A percentile compares a stretch with the other conserved stretches of the same genome.
phyloP scores from a whole-genome alignment of 2,329 filamentous ascomycete genomes.

The Alternaria triticimaculans region DNA sequence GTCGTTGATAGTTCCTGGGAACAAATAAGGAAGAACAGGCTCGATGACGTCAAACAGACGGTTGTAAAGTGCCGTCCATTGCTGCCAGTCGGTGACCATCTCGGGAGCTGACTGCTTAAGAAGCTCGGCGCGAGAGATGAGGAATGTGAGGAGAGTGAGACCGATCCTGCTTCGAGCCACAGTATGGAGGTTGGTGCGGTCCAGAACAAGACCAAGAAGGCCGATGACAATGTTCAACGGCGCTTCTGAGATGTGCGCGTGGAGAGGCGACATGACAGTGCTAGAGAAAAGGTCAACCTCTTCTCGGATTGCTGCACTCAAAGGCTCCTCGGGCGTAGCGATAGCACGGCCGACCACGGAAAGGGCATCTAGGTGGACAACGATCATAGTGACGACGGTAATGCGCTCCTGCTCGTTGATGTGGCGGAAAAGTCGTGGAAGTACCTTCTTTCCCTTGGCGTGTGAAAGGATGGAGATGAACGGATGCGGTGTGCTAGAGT shows the following conservation, averaged over 20 bases:
- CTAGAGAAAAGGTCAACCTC: slow-evolving; percentile 90
- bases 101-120: slow-evolving; percentile 82
- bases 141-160: slow-evolving; percentile 87
- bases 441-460: slow-evolving; percentile 93
- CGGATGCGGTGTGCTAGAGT: slow-evolving; percentile 72
- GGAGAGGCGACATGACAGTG: slow-evolving; percentile 86
- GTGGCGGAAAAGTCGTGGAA: slow-evolving; percentile 93
- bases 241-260: slow-evolving; percentile 89
- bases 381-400: slow-evolving; percentile 93
- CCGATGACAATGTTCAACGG: slow-evolving; percentile 90
- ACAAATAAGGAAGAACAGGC: slow-evolving; percentile 81
- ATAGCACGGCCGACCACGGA: slow-evolving; percentile 87
- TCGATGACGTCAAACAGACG: slow-evolving; percentile 87
- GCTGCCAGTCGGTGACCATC: slow-evolving; percentile 69
- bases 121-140: slow-evolving; percentile 91
- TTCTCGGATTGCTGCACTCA: slow-evolving; percentile 76
- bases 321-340: slow-evolving; percentile 73
- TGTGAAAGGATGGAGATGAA: slow-evolving; percentile 97
- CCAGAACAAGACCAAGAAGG: slow-evolving; percentile 82
- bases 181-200: slow-evolving; percentile 80
- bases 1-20: slow-evolving; percentile 88
- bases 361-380: slow-evolving; percentile 89
- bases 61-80: slow-evolving; percentile 86
- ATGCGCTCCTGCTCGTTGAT: slow-evolving; percentile 91
- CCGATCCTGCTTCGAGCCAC: slow-evolving; percentile 88